Evolutionary conservation across 1,284 basidiomycete genomes (phyloP).

Genomic region (Afroboletus lepidellus): DNA sequence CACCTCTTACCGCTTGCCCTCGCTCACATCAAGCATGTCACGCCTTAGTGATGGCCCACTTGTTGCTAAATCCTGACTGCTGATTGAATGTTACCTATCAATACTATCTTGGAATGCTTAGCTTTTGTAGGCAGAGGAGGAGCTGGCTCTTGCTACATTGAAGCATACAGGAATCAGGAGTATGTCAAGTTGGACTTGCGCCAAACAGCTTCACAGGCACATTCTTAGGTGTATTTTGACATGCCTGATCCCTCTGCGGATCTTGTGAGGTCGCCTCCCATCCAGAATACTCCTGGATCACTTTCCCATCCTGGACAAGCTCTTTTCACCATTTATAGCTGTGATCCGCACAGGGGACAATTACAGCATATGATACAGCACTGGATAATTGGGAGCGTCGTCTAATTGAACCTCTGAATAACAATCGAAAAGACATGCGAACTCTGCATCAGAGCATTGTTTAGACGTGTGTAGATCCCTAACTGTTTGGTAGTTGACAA

Average conservation of each 20-base stretch:
- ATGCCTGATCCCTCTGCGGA: slow-evolving; percentile 86
- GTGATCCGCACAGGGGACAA: slow-evolving; percentile 79
- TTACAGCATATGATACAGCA: slow-evolving; percentile 77
- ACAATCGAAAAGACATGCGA: slow-evolving; percentile 88
- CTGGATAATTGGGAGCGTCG: slow-evolving; percentile 66
- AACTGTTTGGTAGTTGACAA: background rate
- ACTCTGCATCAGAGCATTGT: slow-evolving; percentile 80
- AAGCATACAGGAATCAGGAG: slow-evolving; percentile 77
- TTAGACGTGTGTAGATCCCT: slow-evolving; percentile 76
- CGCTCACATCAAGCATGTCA: slow-evolving; percentile 78
- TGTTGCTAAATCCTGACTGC: slow-evolving; percentile 12
- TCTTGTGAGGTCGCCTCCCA: slow-evolving; percentile 85
- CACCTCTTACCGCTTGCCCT: slow-evolving; percentile 74
- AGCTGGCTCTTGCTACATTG: slow-evolving; percentile 75
- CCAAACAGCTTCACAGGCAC: slow-evolving; percentile 1
- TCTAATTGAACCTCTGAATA: slow-evolving; percentile 79
- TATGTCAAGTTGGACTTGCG: slow-evolving; percentile 39
- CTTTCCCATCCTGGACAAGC: slow-evolving; percentile 69
- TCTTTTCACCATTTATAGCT: slow-evolving; percentile 79
- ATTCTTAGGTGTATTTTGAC: slow-evolving; percentile 76
- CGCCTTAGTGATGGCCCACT: slow-evolving; percentile 7
- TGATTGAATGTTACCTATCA: slow-evolving; percentile 74
- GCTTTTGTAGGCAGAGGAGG: slow-evolving; percentile 81
- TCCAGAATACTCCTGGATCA: slow-evolving; percentile 62
- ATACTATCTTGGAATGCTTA: slow-evolving; percentile 93